Percentiles rank a stretch among this genome's conserved stretches.
phyloP scores from a whole-genome alignment of 2,329 filamentous ascomycete genomes.

The Fusarium robinianum region DNA sequence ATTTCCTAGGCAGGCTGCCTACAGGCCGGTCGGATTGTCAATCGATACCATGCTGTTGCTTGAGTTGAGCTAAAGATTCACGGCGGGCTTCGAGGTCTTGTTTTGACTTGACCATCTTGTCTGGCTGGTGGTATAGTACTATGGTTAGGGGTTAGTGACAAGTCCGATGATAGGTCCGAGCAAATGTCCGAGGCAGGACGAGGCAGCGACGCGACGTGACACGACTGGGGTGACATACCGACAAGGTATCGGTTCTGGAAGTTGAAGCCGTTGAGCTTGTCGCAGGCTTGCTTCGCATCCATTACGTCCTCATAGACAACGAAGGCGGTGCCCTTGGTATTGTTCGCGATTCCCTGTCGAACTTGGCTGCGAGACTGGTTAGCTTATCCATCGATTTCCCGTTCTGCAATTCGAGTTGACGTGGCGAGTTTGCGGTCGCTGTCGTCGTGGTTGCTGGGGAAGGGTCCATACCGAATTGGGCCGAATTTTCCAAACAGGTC shows the following conservation, averaged over 20 bases:
- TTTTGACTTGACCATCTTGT: constrained; percentile 78
- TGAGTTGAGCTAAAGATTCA: constrained; percentile 97
- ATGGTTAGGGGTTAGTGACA: constrained; percentile 17
- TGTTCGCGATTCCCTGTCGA: constrained; percentile 94
- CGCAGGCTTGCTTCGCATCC: constrained; percentile 98
- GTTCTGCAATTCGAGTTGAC: constrained; percentile 10
- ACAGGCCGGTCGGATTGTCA: constrained; percentile 80
- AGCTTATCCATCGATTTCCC: constrained; percentile 25
- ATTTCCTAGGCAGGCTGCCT: constrained; percentile 53
- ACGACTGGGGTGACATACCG: constrained; percentile 70
- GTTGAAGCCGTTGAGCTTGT: constrained; percentile 99
- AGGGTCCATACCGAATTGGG: constrained; percentile 76
- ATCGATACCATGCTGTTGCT: constrained; percentile 97
- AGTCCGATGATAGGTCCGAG: constrained; percentile 6
- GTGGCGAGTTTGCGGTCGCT: constrained; percentile 6
- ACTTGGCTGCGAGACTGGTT: constrained; percentile 72
- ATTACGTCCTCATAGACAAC: constrained; percentile 99
- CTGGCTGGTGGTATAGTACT: constrained; percentile 69
- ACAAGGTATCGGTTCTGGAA: constrained; percentile 99
- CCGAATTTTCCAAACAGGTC: constrained; percentile 98
- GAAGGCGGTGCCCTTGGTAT: constrained; percentile 97
- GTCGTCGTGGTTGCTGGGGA: constrained; percentile 15
- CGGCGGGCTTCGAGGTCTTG: constrained; percentile 92
- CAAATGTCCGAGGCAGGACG: not conserved
- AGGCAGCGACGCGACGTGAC: no score